phyloP scores from a whole-genome alignment of 768 basidiomycete species.

The Boletus coccyginus region DNA sequence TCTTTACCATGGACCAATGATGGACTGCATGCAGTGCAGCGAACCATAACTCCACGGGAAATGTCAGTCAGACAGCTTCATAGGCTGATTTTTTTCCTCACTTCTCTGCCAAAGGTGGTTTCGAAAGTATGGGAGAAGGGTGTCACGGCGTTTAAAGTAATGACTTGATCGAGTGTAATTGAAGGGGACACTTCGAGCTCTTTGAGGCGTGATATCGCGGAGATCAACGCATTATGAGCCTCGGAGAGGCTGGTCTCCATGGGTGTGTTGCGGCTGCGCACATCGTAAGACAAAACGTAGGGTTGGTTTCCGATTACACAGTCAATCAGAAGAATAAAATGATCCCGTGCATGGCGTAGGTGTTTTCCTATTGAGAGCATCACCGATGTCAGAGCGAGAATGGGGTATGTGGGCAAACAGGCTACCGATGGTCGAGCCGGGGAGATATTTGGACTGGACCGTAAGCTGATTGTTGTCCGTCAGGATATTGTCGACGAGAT shows the following conservation, averaged over 20 bases:
- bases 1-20: slow-evolving; percentile 84
- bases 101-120: slow-evolving; percentile 84
- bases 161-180: slow-evolving; percentile 49
- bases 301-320: slow-evolving; percentile 46
- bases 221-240: slow-evolving; percentile 55
- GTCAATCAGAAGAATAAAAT: slow-evolving; percentile 68
- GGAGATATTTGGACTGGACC: slow-evolving; percentile 66
- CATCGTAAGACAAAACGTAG: slow-evolving; percentile 70
- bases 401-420: neutral
- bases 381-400: neutral
- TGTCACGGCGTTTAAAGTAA: slow-evolving; percentile 78
- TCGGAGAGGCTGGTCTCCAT: slow-evolving; percentile 70
- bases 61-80: neutral
- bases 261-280: slow-evolving; percentile 72
- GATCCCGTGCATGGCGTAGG: slow-evolving; percentile 80
- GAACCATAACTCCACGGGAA: slow-evolving; percentile 69
- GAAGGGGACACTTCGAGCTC: slow-evolving; percentile 42
- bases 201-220: slow-evolving; percentile 56
- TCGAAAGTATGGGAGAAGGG: slow-evolving; percentile 72
- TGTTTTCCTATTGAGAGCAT: slow-evolving; percentile 65
- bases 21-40: slow-evolving; percentile 83
- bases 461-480: slow-evolving; percentile 68
- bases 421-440: slow-evolving; percentile 86
- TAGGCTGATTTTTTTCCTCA: slow-evolving; percentile 25
- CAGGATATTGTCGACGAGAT: slow-evolving; percentile 64